Conservation (phyloP, 257 asterid genomes). For the Ophiorrhiza pumila region DNA sequence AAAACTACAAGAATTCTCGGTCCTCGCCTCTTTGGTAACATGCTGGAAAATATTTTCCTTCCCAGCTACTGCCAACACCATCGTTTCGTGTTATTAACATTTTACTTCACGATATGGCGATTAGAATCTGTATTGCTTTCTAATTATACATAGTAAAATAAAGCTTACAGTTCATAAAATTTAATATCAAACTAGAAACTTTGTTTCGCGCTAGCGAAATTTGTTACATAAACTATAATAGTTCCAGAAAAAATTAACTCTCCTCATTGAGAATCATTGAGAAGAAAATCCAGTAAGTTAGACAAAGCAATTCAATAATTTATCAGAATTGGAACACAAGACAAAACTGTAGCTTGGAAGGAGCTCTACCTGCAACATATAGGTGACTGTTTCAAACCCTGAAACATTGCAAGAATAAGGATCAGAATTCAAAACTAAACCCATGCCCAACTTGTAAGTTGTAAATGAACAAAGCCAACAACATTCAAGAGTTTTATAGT, state of each 20-base stretch:
- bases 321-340: not conserved
- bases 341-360: too few relatives aligned
- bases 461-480: not conserved
- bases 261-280: not conserved
- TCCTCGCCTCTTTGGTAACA: not conserved
- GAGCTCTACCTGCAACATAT: slow-evolving; percentile 74
- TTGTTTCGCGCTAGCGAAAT: too few relatives aligned
- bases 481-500: not conserved
- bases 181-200: too few relatives aligned
- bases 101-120: not conserved
- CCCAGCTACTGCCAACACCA: slow-evolving; percentile 6
- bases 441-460: not conserved
- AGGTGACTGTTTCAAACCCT: slow-evolving; percentile 97
- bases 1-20: not conserved
- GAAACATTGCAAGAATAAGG: slow-evolving; percentile 12
- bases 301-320: not conserved
- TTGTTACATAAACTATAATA: too few relatives aligned
- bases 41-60: slow-evolving; percentile 14
- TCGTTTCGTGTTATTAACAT: not conserved
- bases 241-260: too few relatives aligned
- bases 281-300: not conserved
- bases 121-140: not conserved
- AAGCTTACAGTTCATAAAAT: not conserved
- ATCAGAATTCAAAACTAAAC: not conserved
- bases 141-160: not conserved